These are phyloP conservation scores for Aspergillus panamensis DNA, from an alignment of 495 filamentous ascomycete genomes.

Conservation along the genomic window DNA sequence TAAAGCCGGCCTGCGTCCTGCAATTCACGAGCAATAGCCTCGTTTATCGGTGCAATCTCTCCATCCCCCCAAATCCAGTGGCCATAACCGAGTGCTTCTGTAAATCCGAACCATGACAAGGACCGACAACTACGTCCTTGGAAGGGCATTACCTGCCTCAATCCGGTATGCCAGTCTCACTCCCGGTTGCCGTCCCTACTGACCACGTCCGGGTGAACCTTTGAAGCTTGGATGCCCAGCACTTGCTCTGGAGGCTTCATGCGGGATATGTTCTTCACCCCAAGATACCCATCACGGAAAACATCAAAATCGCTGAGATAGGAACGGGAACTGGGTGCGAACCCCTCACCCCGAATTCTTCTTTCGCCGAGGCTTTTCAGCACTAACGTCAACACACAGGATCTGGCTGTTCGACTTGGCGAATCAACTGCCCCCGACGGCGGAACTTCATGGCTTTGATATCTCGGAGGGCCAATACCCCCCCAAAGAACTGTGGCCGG, in stretches of 20 bases:
- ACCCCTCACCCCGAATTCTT: not conserved
- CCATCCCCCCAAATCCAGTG: not conserved
- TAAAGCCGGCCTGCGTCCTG: too few species aligned
- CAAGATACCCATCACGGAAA: constrained; percentile 19
- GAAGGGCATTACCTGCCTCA: constrained; percentile 10
- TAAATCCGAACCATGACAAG: constrained; percentile 8
- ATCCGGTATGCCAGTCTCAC: constrained; percentile 12
- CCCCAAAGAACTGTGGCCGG: constrained; percentile 22
- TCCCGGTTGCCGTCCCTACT: too few species aligned
- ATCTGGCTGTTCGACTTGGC: constrained; percentile 33
- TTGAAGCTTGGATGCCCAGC: constrained; percentile 26
- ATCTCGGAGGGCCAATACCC: constrained; percentile 31
- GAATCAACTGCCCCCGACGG: constrained; percentile 20
- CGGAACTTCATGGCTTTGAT: constrained; percentile 30
- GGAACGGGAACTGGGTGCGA: constrained; percentile 35
- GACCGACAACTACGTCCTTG: constrained; percentile 17
- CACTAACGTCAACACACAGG: constrained; percentile 17
- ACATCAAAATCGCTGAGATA: constrained; percentile 33
- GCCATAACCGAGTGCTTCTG: not conserved
- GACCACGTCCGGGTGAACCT: not conserved
- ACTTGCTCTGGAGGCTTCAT: constrained; percentile 30
- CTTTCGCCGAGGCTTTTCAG: not conserved
- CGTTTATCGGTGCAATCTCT: too few species aligned
- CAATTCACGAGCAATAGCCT: too few species aligned
- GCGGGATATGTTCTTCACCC: constrained; percentile 28